Conservation (phyloP, 2,329 filamentous ascomycete species). For the Aureobasidium sp. region DNA sequence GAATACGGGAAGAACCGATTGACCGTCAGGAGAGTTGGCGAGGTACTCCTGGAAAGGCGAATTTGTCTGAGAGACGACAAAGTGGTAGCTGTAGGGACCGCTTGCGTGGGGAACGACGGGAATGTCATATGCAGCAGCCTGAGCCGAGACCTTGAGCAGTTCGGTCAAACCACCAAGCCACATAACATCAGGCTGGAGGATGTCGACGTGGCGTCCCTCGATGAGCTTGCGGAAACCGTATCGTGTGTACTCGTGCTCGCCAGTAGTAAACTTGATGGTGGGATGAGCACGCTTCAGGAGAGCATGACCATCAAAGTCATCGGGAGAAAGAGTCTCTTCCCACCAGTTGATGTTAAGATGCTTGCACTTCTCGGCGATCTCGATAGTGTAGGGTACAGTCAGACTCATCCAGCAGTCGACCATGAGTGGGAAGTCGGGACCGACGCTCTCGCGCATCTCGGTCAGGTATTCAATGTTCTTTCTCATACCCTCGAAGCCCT, state of each 20-base stretch:
- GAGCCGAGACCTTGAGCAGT: constrained; percentile 76
- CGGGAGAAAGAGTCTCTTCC: constrained; percentile 87
- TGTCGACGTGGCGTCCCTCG: constrained; percentile 84
- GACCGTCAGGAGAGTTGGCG: constrained; percentile 84
- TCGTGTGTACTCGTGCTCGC: constrained; percentile 89
- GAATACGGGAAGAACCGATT: constrained; percentile 84
- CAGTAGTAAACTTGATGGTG: constrained; percentile 86
- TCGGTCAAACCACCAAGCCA: constrained; percentile 93
- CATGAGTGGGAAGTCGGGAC: constrained; percentile 84
- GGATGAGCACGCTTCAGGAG: constrained; percentile 87
- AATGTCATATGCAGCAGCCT: constrained; percentile 88
- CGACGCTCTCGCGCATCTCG: constrained; percentile 74
- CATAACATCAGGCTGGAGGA: constrained; percentile 95
- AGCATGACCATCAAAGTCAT: constrained; percentile 85
- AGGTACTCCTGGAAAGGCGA: constrained; percentile 94
- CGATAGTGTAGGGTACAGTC: constrained; percentile 86
- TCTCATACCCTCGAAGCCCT: constrained; percentile 69
- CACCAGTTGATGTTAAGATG: constrained; percentile 92
- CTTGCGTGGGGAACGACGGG: constrained; percentile 93
- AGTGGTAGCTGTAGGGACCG: constrained; percentile 92
- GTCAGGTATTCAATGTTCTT: constrained; percentile 88
- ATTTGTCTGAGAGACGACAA: constrained; percentile 87
- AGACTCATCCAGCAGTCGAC: constrained; percentile 97
- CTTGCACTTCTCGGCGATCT: constrained; percentile 74
- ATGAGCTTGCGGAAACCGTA: constrained; percentile 94